Evolutionary conservation across 192 early-diverging fungal species (phyloP).

Genomic region (Backusella westeae): DNA sequence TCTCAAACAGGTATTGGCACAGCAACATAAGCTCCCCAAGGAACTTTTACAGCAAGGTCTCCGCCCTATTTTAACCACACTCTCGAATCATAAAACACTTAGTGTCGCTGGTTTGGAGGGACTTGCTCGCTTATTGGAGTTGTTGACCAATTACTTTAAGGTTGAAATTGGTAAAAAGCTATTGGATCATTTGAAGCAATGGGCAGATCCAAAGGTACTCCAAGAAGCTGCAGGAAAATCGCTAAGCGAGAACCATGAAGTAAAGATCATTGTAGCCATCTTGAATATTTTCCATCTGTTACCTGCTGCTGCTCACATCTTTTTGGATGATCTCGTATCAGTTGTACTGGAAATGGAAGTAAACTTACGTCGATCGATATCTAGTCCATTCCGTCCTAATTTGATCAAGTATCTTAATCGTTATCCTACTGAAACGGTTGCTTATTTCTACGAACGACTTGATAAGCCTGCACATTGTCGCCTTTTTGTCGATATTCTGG

Average conservation of each 20-base stretch:
- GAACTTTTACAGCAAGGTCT: conserved; percentile 95
- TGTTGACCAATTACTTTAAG: conserved; percentile 98
- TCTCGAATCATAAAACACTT: conserved; percentile 92
- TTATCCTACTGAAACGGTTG: conserved; percentile 81
- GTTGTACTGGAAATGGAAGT: conserved; percentile 86
- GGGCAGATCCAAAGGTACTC: conserved; percentile 86
- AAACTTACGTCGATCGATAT: conserved; percentile 73
- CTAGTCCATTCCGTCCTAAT: conserved; percentile 92
- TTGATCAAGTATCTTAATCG: conserved; percentile 90
- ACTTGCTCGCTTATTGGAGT: conserved; percentile 86
- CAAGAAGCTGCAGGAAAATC: conserved; percentile 79
- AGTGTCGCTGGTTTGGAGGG: conserved; percentile 94
- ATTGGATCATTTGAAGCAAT: conserved; percentile 90
- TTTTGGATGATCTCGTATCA: conserved; percentile 89
- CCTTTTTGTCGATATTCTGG: conserved; percentile 63
- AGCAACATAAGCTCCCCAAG: conserved; percentile 89
- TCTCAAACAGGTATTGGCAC: conserved; percentile 72
- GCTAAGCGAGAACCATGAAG: conserved; percentile 88
- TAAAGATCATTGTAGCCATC: conserved; percentile 93
- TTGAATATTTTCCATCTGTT: conserved; percentile 91
- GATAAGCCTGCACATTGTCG: conserved; percentile 55
- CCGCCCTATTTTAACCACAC: conserved; percentile 91
- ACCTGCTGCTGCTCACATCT: conserved; percentile 86
- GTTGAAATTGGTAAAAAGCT: conserved; percentile 98
- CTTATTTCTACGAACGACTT: conserved; percentile 80